Evolutionary conservation across 2,329 filamentous ascomycete genomes (phyloP).

Genomic region (Mycosphaerella sp.): DNA sequence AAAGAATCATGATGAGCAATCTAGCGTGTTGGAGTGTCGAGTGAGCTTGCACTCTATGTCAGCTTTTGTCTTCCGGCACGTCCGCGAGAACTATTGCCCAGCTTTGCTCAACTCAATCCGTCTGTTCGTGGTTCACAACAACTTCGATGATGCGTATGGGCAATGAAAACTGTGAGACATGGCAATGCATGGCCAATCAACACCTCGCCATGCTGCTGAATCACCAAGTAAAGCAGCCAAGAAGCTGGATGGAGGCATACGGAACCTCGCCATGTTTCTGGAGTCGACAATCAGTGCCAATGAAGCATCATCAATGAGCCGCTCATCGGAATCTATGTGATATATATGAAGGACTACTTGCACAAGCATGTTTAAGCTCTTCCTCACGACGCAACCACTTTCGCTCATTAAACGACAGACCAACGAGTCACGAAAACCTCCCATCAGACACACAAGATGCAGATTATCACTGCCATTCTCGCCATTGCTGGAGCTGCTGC

Average conservation of each 20-base stretch:
- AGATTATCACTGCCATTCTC: slow-evolving; percentile 13
- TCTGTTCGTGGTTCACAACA: neutral
- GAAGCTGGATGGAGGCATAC: neutral
- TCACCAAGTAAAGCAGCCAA: neutral
- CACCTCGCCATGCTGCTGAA: neutral
- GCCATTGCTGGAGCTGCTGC: slow-evolving; percentile 14
- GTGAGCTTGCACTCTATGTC: neutral
- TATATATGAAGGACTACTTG: too few species aligned
- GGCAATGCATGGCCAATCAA: neutral
- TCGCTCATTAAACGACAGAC: neutral
- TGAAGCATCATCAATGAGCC: too few species aligned
- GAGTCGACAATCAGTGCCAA: neutral
- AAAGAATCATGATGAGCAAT: neutral
- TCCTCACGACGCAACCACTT: neutral
- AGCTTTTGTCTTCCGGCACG: neutral
- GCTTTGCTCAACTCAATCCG: neutral
- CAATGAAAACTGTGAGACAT: neutral
- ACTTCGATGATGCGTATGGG: neutral
- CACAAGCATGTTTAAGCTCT: too few species aligned
- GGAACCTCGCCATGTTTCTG: neutral
- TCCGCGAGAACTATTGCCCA: neutral
- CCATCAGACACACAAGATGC: slow-evolving; percentile 9
- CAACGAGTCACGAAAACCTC: neutral
- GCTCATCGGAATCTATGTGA: too few species aligned
- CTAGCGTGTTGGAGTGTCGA: neutral